Conservation (phyloP, 148 eudicot genomes). For the Agrostemma githago region DNA sequence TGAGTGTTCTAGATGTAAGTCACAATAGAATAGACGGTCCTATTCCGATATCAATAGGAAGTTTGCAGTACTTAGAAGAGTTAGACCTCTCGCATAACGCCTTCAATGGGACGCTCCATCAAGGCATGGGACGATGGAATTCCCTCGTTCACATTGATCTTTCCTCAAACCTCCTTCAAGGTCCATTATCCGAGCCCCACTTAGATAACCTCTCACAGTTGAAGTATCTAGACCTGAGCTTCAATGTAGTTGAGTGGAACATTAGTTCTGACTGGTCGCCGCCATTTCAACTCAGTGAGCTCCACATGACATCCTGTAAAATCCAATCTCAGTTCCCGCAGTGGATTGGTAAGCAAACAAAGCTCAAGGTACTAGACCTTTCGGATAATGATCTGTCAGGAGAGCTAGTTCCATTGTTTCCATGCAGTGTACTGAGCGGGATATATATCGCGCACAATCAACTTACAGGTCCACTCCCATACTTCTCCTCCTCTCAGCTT, state of each 20-base stretch:
- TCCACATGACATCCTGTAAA: conserved; percentile 17
- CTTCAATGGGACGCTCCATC: no score
- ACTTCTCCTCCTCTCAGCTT: background rate
- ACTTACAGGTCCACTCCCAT: conserved; percentile 3
- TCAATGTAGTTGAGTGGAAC: conserved; percentile 13
- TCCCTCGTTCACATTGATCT: no score
- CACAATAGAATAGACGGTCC: conserved; percentile 10
- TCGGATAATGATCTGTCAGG: conserved; percentile 19
- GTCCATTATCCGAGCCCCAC: conserved; percentile 21
- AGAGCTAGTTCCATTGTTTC: conserved; percentile 17
- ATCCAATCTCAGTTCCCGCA: conserved; percentile 19
- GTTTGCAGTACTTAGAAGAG: conserved; percentile 9
- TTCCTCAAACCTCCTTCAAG: conserved; percentile 18
- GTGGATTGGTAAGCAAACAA: conserved; percentile 28
- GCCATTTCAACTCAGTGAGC: conserved; percentile 25
- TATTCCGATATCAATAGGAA: conserved; percentile 18
- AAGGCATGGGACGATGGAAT: no score
- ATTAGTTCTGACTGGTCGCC: conserved; percentile 31
- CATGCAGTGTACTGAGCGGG: background rate
- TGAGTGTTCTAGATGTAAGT: conserved; percentile 1
- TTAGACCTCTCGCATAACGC: conserved; percentile 5
- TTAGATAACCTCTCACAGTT: conserved; percentile 25
- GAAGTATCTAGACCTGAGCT: conserved; percentile 4
- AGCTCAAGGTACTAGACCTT: conserved; percentile 16
- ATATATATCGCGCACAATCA: conserved; percentile 19